phyloP scores from a whole-genome alignment of 352 stramenopile species.

The Globisporangium spinosum region DNA sequence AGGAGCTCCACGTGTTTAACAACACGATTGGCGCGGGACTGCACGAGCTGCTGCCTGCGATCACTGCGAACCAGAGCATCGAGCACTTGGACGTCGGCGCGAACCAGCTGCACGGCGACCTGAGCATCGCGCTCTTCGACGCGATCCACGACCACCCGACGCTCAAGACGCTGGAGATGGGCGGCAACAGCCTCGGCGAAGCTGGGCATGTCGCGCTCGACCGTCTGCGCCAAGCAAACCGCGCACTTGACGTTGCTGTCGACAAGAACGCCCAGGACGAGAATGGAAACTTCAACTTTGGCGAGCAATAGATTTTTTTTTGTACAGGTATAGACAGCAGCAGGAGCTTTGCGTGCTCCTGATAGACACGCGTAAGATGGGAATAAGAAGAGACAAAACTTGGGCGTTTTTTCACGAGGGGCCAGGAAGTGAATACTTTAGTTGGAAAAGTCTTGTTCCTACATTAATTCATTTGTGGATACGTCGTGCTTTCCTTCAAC shows the following conservation, averaged over 20 bases:
- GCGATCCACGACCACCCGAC: conserved; percentile 56
- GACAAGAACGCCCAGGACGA: conserved; percentile 80
- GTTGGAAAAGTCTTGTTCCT: not conserved
- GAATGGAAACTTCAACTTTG: conserved; percentile 47
- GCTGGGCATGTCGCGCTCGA: conserved; percentile 62
- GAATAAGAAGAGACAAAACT: not conserved
- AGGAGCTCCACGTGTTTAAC: conserved; percentile 73
- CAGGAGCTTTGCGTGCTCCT: not conserved
- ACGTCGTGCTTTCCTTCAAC: conserved; percentile 7
- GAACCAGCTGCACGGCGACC: conserved; percentile 60
- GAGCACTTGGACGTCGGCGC: conserved; percentile 64
- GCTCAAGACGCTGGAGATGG: conserved; percentile 82
- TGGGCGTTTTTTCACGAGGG: not conserved
- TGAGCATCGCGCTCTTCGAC: conserved; percentile 62
- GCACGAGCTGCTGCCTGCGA: conserved; percentile 38
- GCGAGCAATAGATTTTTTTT: conserved; percentile 18
- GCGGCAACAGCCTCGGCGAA: conserved; percentile 75
- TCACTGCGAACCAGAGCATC: conserved; percentile 52
- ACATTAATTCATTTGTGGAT: conserved; percentile 1
- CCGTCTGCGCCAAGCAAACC: conserved; percentile 51
- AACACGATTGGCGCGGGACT: conserved; percentile 62
- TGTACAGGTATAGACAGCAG: conserved; percentile 7
- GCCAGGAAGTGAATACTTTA: not conserved
- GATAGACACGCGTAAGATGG: conserved; percentile 23
- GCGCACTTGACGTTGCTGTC: conserved; percentile 60